These are phyloP conservation scores for Pythium sp. DNA, from an alignment of 352 stramenopile genomes.

Conservation along the genomic window DNA sequence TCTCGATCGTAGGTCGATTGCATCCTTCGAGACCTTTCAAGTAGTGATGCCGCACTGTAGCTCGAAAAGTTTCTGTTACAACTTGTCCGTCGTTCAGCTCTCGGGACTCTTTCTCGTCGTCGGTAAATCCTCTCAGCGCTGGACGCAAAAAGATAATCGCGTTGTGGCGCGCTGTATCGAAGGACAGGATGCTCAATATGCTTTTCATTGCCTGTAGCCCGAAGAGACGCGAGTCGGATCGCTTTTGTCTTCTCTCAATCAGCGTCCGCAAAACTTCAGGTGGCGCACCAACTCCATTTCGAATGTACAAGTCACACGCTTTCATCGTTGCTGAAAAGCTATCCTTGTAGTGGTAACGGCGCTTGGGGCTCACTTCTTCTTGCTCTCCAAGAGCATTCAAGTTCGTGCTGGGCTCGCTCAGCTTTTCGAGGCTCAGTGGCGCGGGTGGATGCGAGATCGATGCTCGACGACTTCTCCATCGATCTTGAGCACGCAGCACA, in stretches of 20 bases:
- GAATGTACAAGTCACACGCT: slow-evolving; percentile 86
- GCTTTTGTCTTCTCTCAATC: slow-evolving; percentile 67
- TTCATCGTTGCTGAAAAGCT: slow-evolving; percentile 81
- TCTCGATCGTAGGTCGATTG: slow-evolving; percentile 52
- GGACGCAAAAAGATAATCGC: slow-evolving; percentile 80
- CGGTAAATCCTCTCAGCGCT: slow-evolving; percentile 80
- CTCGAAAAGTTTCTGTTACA: slow-evolving; percentile 80
- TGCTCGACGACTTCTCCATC: slow-evolving; percentile 48
- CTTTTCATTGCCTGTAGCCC: slow-evolving; percentile 81
- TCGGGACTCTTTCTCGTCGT: slow-evolving; percentile 80
- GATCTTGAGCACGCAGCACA: slow-evolving; percentile 68
- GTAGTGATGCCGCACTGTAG: slow-evolving; percentile 84
- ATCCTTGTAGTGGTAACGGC: slow-evolving; percentile 47
- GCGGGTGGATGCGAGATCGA: slow-evolving; percentile 28
- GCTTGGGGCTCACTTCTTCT: slow-evolving; percentile 24
- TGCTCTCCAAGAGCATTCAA: slow-evolving; percentile 16
- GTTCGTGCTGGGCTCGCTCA: slow-evolving; percentile 12
- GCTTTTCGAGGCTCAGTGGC: background rate
- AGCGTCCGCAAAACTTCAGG: slow-evolving; percentile 71
- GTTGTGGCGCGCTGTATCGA: slow-evolving; percentile 74
- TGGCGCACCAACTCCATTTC: slow-evolving; percentile 73
- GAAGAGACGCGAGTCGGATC: slow-evolving; percentile 74
- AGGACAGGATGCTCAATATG: slow-evolving; percentile 68
- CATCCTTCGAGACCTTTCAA: slow-evolving; percentile 85
- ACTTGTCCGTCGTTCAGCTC: slow-evolving; percentile 75